These are phyloP conservation scores for Zhuliangozyma blackwelliae DNA, from an alignment of 1,139 yeast species.

Conservation along the genomic window DNA sequence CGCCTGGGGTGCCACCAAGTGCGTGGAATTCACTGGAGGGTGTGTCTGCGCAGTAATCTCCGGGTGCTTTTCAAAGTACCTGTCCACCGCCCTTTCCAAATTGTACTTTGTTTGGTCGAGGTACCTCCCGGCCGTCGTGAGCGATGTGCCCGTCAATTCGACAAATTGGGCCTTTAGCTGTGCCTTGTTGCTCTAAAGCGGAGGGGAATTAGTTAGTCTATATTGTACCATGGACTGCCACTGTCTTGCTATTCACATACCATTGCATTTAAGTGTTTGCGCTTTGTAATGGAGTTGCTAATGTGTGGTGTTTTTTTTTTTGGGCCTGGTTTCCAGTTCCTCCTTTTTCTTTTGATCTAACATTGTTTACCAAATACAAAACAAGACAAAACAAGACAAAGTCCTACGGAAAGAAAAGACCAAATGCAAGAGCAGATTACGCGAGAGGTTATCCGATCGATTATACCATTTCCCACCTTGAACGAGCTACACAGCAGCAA, in stretches of 20 bases:
- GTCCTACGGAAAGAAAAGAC: no score
- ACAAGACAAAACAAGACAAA: no score
- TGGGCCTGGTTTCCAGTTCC: no score
- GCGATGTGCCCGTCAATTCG: slow-evolving; percentile 27
- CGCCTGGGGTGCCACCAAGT: slow-evolving; percentile 1
- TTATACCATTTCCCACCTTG: slow-evolving; percentile 20
- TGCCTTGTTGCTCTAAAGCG: slow-evolving; percentile 8
- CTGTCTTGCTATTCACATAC: no score
- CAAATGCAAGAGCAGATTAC: not conserved
- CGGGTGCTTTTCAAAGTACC: slow-evolving; percentile 16
- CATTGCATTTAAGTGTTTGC: no score
- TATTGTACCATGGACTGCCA: no score
- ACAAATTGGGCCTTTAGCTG: slow-evolving; percentile 22
- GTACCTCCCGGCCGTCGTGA: slow-evolving; percentile 22
- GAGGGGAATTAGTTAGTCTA: no score
- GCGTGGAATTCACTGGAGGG: slow-evolving; percentile 5
- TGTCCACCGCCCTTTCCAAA: slow-evolving; percentile 27
- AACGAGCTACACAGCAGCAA: slow-evolving; percentile 18
- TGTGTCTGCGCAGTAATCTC: slow-evolving; percentile 7
- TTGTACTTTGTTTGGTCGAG: slow-evolving; percentile 24
- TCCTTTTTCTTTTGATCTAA: no score
- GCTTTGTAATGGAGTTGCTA: no score
- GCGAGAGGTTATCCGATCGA: slow-evolving; percentile 2
- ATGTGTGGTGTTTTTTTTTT: no score
- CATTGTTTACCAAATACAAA: no score